Conservation (phyloP, 352 stramenopile genomes). For the Phytophthora hibernalis region DNA sequence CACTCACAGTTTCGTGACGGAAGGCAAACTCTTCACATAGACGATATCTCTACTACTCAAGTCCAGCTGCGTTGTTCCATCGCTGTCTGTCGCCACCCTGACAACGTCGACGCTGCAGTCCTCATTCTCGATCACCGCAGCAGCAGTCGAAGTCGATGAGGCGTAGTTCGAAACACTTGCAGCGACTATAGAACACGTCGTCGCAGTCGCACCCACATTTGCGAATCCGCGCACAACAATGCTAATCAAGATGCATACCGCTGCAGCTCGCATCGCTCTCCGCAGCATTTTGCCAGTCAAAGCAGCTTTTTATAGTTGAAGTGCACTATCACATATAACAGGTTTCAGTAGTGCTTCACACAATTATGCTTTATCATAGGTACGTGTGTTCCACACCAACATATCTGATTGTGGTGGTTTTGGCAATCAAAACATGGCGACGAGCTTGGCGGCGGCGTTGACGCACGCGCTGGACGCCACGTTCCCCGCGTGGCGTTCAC, state of each 20-base stretch:
- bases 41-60: conserved; percentile 36
- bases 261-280: not conserved
- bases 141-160: conserved; percentile 11
- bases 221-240: not conserved
- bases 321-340: not conserved
- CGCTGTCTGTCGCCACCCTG: conserved; percentile 11
- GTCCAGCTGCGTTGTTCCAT: conserved; percentile 29
- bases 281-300: conserved; percentile 9
- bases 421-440: conserved; percentile 28
- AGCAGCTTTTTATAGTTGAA: conserved; percentile 19
- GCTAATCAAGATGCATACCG: not conserved
- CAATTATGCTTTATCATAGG: not conserved
- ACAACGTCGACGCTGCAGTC: conserved; percentile 38
- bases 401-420: conserved; percentile 6
- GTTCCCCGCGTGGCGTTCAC: conserved; percentile 81
- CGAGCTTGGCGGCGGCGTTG: conserved; percentile 45
- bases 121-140: conserved; percentile 25
- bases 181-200: conserved; percentile 4
- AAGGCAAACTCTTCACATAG: conserved; percentile 40
- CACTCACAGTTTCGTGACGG: conserved; percentile 36
- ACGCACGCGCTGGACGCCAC: conserved; percentile 58
- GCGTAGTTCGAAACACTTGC: conserved; percentile 27
- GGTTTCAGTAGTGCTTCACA: conserved; percentile 17
- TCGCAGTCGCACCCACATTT: conserved; percentile 4
- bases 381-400: not conserved